A percentile compares a stretch with the other conserved stretches of the same genome.
phyloP scores from a whole-genome alignment of 2,329 filamentous ascomycete species.

The Stagonosporopsis rhizophila region DNA sequence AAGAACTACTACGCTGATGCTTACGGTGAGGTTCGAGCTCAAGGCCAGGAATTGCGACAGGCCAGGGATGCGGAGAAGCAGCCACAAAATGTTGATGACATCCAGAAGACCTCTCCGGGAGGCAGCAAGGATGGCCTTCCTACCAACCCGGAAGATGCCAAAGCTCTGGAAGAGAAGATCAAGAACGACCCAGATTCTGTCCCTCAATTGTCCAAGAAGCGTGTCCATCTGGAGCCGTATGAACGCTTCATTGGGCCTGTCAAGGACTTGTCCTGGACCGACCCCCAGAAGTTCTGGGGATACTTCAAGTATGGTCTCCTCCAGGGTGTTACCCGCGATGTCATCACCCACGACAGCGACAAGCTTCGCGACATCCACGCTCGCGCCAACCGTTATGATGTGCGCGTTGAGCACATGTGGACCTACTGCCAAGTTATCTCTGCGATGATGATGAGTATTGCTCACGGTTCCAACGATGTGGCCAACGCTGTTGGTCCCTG shows the following conservation, averaged over 20 bases:
- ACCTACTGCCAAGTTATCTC: constrained; percentile 54
- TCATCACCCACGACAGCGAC: constrained; percentile 50
- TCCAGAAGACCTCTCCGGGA: constrained; percentile 13
- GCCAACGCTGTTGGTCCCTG: constrained; percentile 63
- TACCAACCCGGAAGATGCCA: constrained; percentile 20
- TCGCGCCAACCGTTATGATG: constrained; percentile 55
- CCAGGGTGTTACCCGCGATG: constrained; percentile 52
- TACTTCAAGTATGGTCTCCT: constrained; percentile 55
- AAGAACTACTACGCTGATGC: constrained; percentile 52
- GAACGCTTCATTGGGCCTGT: constrained; percentile 47
- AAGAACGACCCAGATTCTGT: constrained; percentile 14
- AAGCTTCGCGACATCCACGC: constrained; percentile 51
- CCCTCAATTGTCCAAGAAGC: constrained; percentile 17
- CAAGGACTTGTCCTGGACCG: constrained; percentile 37
- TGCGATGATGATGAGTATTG: constrained; percentile 75
- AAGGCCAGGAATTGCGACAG: constrained; percentile 22
- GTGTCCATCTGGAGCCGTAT: constrained; percentile 42
- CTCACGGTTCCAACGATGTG: constrained; percentile 73
- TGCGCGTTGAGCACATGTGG: constrained; percentile 57
- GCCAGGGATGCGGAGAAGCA: constrained; percentile 17
- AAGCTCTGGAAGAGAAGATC: constrained; percentile 24
- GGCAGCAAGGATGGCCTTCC: constrained; percentile 14
- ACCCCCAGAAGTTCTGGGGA: constrained; percentile 45
- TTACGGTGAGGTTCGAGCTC: constrained; percentile 33
- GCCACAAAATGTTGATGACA: constrained; percentile 11